Evolutionary conservation across 2,329 filamentous ascomycete species (phyloP), one percentile per base, ranked within the genome.

Genomic region (Fonsecaea monophora): DNA sequence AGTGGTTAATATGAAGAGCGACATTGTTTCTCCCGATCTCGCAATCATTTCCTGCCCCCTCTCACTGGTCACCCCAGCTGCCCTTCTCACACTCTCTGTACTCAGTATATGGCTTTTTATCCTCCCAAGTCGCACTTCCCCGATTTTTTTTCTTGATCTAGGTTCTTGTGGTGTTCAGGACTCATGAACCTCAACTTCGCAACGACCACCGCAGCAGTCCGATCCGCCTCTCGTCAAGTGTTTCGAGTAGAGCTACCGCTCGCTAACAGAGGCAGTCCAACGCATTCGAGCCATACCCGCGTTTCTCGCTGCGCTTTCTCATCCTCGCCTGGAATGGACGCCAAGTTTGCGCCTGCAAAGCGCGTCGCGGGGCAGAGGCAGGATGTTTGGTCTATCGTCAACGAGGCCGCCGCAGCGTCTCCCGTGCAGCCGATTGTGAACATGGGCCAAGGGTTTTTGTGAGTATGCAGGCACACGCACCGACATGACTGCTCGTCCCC

Each of bases 371-470:
- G 81, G 38, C 82, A 84, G 70, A 79, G 80, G 66, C 82, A 83
- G 72, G 82, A 84, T 82, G 82, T 84, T 60, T 84, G 80, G 82
- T 86, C 86, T 18, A 89, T 90, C 71, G 85, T 90, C 76, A 90
- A 90, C 71, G 88, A 90, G 77, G 88, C 87, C 3, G 87, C 87
- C 4, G 85, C 86, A 12, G 85, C 85, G 54, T 88, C 86, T 21
- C 85, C 86, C 1, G 82, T 89, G 50, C 85, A 89, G 77, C 87
- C 87, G 59, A 88, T 89, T 67, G 71, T 74, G 68, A 90, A 90
- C 77, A 89, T 90, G 87, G 88, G 88, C 60, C 88, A 90, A 78
- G 87, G 87, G 3, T 84, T 84, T 73, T 84, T 83, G 82, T 83
- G 72, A 78, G 81, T 78, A 70, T 64, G 34, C 6, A 62, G 48